Conservation (phyloP, 228 moss, liverwort and hornwort species). For the Sphagnum fallax region DNA sequence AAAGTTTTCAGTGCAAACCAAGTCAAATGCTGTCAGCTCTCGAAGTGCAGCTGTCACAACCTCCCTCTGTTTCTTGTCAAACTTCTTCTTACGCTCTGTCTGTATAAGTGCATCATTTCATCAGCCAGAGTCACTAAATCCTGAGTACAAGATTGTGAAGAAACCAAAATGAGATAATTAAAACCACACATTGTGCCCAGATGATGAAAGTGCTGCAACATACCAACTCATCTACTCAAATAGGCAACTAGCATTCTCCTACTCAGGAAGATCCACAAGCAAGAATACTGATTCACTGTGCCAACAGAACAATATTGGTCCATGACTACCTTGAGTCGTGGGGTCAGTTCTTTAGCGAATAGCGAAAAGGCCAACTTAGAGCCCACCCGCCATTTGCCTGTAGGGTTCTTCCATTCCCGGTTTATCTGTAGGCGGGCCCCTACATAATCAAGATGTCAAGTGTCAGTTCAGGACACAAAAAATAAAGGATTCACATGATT, state of each 20-base stretch:
- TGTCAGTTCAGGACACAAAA: no score
- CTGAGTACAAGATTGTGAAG: no score
- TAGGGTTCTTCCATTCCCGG: slow-evolving; percentile 84
- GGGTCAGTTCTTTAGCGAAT: slow-evolving; percentile 69
- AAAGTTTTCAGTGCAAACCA: slow-evolving; percentile 27
- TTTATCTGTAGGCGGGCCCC: slow-evolving; percentile 72
- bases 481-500: no score
- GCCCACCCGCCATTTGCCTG: slow-evolving; percentile 89
- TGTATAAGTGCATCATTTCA: slow-evolving; percentile 10
- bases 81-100: slow-evolving; percentile 89
- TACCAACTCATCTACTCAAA: no score
- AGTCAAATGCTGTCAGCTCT: slow-evolving; percentile 76
- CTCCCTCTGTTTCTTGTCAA: slow-evolving; percentile 76
- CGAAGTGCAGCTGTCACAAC: slow-evolving; percentile 67
- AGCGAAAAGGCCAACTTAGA: slow-evolving; percentile 74
- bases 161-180: no score
- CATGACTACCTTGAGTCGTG: slow-evolving; percentile 67
- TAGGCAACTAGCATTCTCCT: no score
- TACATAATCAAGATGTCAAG: slow-evolving; percentile 5
- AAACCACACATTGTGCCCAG: no score
- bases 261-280: no score
- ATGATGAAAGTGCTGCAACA: no score
- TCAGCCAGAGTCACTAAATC: no score
- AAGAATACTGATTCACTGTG: no score
- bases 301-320: neutral